These are phyloP conservation scores for Penicillium sp. DNA, from an alignment of 2,329 filamentous ascomycete species.

Conservation along the genomic window DNA sequence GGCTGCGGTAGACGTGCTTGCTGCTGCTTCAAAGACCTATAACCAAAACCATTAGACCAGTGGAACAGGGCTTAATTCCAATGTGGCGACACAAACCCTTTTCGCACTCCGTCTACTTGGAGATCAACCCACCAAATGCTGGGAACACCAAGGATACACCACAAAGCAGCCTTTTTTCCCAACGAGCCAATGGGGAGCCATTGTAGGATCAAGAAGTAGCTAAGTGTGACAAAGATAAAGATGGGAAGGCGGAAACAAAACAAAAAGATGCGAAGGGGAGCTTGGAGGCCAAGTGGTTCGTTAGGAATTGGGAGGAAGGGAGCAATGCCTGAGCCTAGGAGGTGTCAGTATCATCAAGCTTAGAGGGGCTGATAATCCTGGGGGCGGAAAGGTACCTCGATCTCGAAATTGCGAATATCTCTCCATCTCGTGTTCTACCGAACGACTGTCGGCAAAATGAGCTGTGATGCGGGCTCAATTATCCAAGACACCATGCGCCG, in stretches of 20 bases:
- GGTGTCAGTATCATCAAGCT: neutral
- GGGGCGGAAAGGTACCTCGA: conserved; percentile 58
- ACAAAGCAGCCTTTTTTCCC: conserved; percentile 78
- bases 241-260: conserved; percentile 79
- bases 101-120: conserved; percentile 95
- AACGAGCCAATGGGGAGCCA: conserved; percentile 70
- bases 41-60: neutral
- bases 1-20: conserved; percentile 72
- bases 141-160: conserved; percentile 81
- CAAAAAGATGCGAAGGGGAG: conserved; percentile 66
- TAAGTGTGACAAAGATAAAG: conserved; percentile 63
- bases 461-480: neutral
- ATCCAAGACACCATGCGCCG: neutral
- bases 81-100: conserved; percentile 58
- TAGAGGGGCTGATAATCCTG: conserved; percentile 12
- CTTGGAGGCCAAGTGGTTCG: conserved; percentile 61
- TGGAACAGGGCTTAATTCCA: neutral
- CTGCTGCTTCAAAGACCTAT: conserved; percentile 66
- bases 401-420: conserved; percentile 93
- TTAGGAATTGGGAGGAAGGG: conserved; percentile 85
- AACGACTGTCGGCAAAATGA: neutral
- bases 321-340: conserved; percentile 84
- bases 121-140: conserved; percentile 98
- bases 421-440: conserved; percentile 62
- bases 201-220: conserved; percentile 80